A percentile compares a stretch with the other conserved stretches of the same genome.
Evolutionary conservation across 1,284 basidiomycete genomes (phyloP).

Genomic region (Porodaedalea pini): DNA sequence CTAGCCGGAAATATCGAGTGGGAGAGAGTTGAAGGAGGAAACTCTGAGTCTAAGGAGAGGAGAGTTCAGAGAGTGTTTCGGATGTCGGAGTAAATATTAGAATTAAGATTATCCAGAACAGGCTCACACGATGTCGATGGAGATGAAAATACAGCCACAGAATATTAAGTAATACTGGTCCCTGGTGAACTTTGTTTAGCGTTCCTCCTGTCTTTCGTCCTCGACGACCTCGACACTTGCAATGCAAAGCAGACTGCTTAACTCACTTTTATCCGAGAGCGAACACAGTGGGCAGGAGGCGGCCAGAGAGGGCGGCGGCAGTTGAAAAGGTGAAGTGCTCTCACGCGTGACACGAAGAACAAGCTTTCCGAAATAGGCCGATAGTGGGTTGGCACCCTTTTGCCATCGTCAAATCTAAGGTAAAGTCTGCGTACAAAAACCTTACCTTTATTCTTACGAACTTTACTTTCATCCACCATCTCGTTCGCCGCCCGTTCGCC

Average conservation of each 20-base stretch:
- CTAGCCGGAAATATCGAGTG: background rate
- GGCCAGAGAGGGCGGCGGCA: background rate
- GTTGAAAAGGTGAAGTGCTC: background rate
- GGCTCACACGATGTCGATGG: slow-evolving; percentile 14
- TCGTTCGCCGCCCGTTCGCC: background rate
- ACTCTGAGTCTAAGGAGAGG: slow-evolving; percentile 3
- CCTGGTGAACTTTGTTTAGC: slow-evolving; percentile 9
- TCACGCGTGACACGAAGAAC: background rate
- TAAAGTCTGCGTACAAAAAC: slow-evolving; percentile 2
- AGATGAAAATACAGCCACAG: slow-evolving; percentile 12
- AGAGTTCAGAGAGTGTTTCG: slow-evolving; percentile 1
- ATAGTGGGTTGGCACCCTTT: background rate
- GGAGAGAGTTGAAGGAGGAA: background rate
- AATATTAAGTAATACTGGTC: slow-evolving; percentile 8
- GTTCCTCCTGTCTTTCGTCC: background rate
- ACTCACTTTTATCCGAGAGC: background rate
- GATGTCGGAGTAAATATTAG: slow-evolving; percentile 16
- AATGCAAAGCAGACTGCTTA: background rate
- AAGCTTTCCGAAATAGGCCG: background rate
- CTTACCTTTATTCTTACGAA: slow-evolving; percentile 5
- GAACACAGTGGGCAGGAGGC: background rate
- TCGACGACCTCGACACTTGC: background rate
- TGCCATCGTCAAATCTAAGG: slow-evolving; percentile 2
- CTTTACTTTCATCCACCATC: background rate
- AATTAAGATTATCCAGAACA: slow-evolving; percentile 5